These are phyloP conservation scores for Fagopyrum homotropicum DNA, from an alignment of 148 eudicot species.

Conservation along the genomic window DNA sequence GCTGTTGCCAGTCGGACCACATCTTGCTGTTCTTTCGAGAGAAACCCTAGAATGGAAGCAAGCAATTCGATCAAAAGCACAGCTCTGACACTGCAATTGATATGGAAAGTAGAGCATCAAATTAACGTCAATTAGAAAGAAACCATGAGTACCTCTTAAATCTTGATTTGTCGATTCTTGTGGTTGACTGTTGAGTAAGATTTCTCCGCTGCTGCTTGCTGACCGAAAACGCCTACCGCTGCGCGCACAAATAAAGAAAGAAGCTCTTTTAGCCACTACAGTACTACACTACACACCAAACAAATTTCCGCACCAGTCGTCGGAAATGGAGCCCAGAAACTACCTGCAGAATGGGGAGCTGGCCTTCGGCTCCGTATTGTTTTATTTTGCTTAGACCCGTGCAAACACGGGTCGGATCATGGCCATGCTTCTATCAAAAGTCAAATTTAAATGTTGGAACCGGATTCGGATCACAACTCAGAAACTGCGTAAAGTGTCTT, in stretches of 20 bases:
- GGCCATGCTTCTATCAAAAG: too few species aligned
- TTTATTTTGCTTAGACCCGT: too few species aligned
- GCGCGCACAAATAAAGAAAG: too few species aligned
- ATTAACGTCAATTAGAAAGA: not conserved
- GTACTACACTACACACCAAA: not conserved
- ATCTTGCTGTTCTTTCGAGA: slow-evolving; percentile 12
- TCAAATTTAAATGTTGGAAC: too few species aligned
- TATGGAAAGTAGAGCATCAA: not conserved
- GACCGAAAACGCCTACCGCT: too few species aligned
- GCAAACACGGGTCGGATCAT: too few species aligned
- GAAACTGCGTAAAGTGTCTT: too few species aligned
- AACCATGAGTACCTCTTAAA: not conserved
- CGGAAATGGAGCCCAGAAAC: not conserved
- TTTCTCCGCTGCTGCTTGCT: too few species aligned
- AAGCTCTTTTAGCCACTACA: too few species aligned
- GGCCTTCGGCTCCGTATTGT: not conserved
- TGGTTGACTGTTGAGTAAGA: too few species aligned
- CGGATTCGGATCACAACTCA: too few species aligned
- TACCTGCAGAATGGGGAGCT: not conserved
- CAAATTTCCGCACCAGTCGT: not conserved
- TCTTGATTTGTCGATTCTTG: not conserved
- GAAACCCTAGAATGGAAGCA: slow-evolving; percentile 9
- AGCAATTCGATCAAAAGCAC: not conserved
- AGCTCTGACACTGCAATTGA: not conserved
- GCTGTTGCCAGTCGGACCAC: slow-evolving; percentile 61